Conservation (phyloP, 176 grass and related monocot genomes). For the Carex parvula region DNA sequence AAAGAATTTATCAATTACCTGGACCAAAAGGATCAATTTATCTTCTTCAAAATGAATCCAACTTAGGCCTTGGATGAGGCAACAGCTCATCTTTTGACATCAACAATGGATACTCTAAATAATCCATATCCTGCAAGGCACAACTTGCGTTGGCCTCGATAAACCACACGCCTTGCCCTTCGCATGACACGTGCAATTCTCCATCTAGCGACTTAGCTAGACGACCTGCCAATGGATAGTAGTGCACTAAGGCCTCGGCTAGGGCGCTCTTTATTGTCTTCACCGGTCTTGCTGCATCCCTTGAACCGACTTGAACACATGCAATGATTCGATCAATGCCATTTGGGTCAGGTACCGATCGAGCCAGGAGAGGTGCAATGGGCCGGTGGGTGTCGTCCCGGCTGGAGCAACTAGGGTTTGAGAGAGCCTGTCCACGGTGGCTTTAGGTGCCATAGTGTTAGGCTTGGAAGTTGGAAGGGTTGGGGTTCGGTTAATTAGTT, state of each 20-base stretch:
- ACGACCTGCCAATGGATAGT: constrained; percentile 68
- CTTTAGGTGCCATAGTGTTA: not conserved
- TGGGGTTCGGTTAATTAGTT: not conserved
- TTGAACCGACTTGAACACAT: constrained; percentile 53
- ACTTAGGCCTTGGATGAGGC: constrained; percentile 44
- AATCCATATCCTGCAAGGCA: constrained; percentile 64
- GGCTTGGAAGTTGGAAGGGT: not conserved
- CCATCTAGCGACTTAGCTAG: constrained; percentile 41
- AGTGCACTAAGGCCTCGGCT: constrained; percentile 48
- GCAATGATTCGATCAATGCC: constrained; percentile 84
- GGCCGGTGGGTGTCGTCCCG: constrained; percentile 32
- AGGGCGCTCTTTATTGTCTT: constrained; percentile 42
- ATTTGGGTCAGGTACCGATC: constrained; percentile 88
- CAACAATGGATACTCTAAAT: constrained; percentile 84
- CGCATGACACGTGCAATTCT: constrained; percentile 57
- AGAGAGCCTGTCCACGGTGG: constrained; percentile 32
- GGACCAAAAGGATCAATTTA: constrained; percentile 58
- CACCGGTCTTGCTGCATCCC: constrained; percentile 14
- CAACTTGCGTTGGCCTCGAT: constrained; percentile 38
- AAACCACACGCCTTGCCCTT: constrained; percentile 64
- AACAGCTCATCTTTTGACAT: constrained; percentile 71
- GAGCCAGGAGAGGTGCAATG: constrained; percentile 70
- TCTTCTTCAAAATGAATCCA: constrained; percentile 37
- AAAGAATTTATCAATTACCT: constrained; percentile 34
- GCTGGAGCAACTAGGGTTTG: constrained; percentile 43